phyloP scores from a whole-genome alignment of 2,329 filamentous ascomycete genomes.

The Beauveria caledonica region DNA sequence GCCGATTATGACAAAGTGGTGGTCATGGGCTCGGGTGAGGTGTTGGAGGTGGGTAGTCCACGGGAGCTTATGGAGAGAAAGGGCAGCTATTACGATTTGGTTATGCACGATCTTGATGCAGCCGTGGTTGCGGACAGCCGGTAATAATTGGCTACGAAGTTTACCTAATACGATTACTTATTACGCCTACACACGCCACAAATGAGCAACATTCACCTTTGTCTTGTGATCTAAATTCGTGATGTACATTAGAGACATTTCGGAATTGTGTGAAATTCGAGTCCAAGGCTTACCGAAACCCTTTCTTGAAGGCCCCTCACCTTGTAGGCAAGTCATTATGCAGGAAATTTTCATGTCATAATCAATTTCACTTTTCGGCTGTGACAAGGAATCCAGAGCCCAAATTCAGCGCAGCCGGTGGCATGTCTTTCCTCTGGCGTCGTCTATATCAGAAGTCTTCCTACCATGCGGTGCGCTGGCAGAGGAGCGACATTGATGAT shows the following conservation, averaged over 20 bases:
- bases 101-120: conserved; percentile 42
- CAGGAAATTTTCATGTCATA: too few species aligned
- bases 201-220: too few species aligned
- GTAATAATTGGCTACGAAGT: background rate
- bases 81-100: conserved; percentile 46
- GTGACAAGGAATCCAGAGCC: too few species aligned
- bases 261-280: too few species aligned
- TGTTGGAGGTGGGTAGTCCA: conserved; percentile 46
- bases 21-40: conserved; percentile 45
- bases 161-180: too few species aligned
- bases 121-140: background rate
- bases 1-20: conserved; percentile 52
- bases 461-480: background rate
- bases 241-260: too few species aligned
- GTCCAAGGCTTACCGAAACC: too few species aligned
- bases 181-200: too few species aligned
- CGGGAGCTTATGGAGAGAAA: conserved; percentile 35
- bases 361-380: too few species aligned
- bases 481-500: background rate
- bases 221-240: too few species aligned
- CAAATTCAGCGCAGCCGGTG: background rate
- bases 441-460: background rate
- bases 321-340: background rate
- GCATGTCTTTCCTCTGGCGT: background rate
- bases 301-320: too few species aligned